Conservation (phyloP, 306 rosid genomes). For the Begonia fuchsioides region DNA sequence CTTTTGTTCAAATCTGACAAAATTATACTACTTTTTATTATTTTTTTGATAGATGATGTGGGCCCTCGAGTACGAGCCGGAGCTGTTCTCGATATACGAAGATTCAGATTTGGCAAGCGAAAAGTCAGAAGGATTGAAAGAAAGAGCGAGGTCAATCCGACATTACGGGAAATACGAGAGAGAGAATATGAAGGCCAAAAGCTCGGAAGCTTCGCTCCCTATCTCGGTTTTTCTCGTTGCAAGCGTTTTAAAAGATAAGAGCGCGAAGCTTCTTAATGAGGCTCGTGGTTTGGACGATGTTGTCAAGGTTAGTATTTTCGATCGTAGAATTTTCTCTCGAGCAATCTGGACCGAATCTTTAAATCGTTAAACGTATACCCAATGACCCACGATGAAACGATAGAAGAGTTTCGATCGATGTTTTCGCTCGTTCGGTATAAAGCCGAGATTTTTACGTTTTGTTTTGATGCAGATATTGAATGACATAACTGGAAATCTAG, state of each 20-base stretch:
- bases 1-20: not conserved
- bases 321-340: no score
- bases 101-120: constrained; percentile 30
- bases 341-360: no score
- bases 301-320: constrained; percentile 60
- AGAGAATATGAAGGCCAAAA: constrained; percentile 57
- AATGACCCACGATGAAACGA: no score
- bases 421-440: not conserved
- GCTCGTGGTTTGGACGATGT: constrained; percentile 94
- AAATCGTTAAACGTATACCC: no score
- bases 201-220: constrained; percentile 69
- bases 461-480: constrained; percentile 62
- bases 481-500: constrained; percentile 81
- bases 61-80: constrained; percentile 95
- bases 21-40: constrained; percentile 4
- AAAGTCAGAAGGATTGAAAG: constrained; percentile 38
- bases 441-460: not conserved
- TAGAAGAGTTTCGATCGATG: not conserved
- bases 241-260: constrained; percentile 88
- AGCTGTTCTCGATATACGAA: constrained; percentile 50
- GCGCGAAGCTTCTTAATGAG: constrained; percentile 61
- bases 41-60: constrained; percentile 84
- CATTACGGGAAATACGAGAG: constrained; percentile 88
- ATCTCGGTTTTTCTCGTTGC: constrained; percentile 91
- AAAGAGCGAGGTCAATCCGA: constrained; percentile 54